These are phyloP conservation scores for Globisporangium alternatum DNA, from an alignment of 352 stramenopile species.

Conservation along the genomic window DNA sequence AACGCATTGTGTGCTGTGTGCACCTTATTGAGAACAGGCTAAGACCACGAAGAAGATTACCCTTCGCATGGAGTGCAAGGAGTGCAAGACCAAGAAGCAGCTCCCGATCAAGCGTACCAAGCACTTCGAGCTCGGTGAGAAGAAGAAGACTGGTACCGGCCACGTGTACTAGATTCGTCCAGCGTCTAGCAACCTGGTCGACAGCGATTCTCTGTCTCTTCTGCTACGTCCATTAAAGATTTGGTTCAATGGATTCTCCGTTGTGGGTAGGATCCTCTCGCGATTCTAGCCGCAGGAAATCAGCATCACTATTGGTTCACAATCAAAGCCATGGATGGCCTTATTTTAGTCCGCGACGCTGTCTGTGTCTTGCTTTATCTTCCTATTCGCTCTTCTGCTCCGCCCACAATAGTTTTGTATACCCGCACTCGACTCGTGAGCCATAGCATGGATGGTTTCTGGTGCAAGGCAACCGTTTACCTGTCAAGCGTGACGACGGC, in stretches of 20 bases:
- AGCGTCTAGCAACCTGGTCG: constrained; percentile 9
- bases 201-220: constrained; percentile 20
- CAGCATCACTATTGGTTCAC: constrained; percentile 15
- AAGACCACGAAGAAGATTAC: constrained; percentile 98
- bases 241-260: constrained; percentile 14
- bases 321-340: constrained; percentile 48
- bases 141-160: constrained; percentile 96
- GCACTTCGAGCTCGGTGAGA: constrained; percentile 99
- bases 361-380: neutral
- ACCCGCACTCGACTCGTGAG: no score
- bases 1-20: neutral
- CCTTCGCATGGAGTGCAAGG: constrained; percentile 99
- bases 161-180: constrained; percentile 93
- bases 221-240: constrained; percentile 24
- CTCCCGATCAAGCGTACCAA: constrained; percentile 99
- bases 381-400: neutral
- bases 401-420: no score
- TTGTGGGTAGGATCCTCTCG: constrained; percentile 1
- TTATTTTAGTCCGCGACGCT: constrained; percentile 40
- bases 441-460: no score
- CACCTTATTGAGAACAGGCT: constrained; percentile 53
- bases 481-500: neutral
- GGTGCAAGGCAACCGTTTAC: no score
- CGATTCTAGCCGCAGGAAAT: constrained; percentile 2
- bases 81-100: constrained; percentile 99